Base-by-base conservation (phyloP, 1,284 basidiomycete species). In the Fistulina hepatica region DNA sequence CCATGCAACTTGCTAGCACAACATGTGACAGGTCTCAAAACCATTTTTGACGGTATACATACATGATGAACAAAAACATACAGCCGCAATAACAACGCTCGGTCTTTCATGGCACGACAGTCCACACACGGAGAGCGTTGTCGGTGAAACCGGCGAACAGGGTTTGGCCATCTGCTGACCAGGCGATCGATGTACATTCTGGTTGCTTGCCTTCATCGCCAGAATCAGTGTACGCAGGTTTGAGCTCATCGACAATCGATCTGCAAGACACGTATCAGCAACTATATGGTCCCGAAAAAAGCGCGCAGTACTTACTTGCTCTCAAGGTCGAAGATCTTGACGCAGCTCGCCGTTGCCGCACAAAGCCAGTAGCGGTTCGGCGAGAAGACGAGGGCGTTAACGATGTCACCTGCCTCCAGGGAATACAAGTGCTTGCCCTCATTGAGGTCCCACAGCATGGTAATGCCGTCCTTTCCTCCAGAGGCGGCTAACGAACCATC, bases 391-490 rank as follows among this genome's bases (percentile, higher is more conserved):
- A 99, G 86, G 44, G 95, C 91, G 64, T 98, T 98, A 78, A 99
- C 92, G 52, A 92, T 75, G 64, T 99, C 91, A 51, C 93, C 93
- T 39, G 95, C 95, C 67, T 98, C 95, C 48, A 99, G 85, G 44
- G 92, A 97, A 80, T 99, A 99, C 56, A 99, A 81, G 78, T 98
- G 94, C 74, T 98, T 98, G 76, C 92, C 93, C 72, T 98, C 95
- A 67, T 97, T 97, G 53, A 99, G 73, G 65, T 99, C 95, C 95
- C 94, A 99, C 48, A 99, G 86, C 95, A 99, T 99, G 60, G 93
- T 97, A 67, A 98, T 94, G 49, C 91, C 91, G 63, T 99, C 95
- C 71, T 97, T 97, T 56, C 95, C 95, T 59, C 95, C 95, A 34
- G 95, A 98, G 39, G 95, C 95, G 57, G 94, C 94, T 56, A 99